Percentiles rank a stretch among this genome's conserved stretches.
These are phyloP conservation scores for Botryotinia calthae DNA, from an alignment of 2,329 filamentous ascomycete genomes.

Conservation along the genomic window DNA sequence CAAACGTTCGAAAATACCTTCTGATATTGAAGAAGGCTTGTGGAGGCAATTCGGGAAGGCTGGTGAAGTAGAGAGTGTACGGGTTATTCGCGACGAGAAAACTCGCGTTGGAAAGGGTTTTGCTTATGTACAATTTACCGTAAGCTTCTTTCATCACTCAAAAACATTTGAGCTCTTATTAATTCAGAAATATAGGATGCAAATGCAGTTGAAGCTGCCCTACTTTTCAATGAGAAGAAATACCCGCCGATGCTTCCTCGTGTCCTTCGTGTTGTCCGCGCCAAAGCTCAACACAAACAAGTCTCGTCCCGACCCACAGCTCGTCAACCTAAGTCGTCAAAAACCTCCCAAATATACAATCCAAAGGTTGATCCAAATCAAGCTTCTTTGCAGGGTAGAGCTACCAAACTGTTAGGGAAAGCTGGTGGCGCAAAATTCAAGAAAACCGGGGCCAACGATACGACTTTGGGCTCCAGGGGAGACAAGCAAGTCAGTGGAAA, in stretches of 20 bases:
- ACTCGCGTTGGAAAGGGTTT: slow-evolving; percentile 96
- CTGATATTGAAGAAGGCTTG: slow-evolving; percentile 88
- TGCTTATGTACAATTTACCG: slow-evolving; percentile 93
- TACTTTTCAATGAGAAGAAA: slow-evolving; percentile 85
- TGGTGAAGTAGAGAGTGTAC: slow-evolving; percentile 87
- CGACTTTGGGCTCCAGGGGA: slow-evolving; percentile 29
- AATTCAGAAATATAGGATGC: slow-evolving; percentile 54
- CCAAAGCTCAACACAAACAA: slow-evolving; percentile 48
- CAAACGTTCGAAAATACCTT: slow-evolving; percentile 70
- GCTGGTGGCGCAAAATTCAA: slow-evolving; percentile 53
- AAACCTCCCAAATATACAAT: slow-evolving; percentile 50
- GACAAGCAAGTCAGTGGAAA: slow-evolving; percentile 16
- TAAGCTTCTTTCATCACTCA: slow-evolving; percentile 41
- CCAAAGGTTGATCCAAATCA: slow-evolving; percentile 69
- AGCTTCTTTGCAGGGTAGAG: slow-evolving; percentile 70
- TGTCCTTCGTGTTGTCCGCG: slow-evolving; percentile 78
- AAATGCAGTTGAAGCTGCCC: slow-evolving; percentile 86
- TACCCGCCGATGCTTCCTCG: slow-evolving; percentile 94
- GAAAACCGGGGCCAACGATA: slow-evolving; percentile 36
- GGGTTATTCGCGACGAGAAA: slow-evolving; percentile 82
- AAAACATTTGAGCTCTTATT: neutral
- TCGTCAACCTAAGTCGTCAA: slow-evolving; percentile 41
- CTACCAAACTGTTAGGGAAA: slow-evolving; percentile 69
- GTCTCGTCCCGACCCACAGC: slow-evolving; percentile 32
- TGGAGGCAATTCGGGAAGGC: slow-evolving; percentile 77